Base-by-base conservation (phyloP, 148 eudicot genomes). In the Chenopodium formosanum region DNA sequence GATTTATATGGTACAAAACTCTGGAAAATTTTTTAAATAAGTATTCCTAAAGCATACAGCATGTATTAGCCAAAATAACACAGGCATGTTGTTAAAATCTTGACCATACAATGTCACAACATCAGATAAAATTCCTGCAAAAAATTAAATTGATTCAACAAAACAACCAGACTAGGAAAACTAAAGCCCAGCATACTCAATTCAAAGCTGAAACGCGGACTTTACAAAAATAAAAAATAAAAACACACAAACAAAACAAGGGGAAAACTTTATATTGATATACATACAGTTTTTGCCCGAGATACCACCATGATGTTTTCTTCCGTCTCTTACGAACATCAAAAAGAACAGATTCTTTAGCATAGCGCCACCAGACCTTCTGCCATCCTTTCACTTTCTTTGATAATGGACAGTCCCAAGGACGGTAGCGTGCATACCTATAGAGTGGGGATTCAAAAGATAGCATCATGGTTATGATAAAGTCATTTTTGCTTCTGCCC, bases 381-480 rank as follows among this genome's bases (percentile, higher is more conserved):
- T 91, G 97, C 99, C 99, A 95, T 53, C 99, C 99, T 76, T 83
- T 77, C 32, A 29, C 85, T 87, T 88, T 91, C 82, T 82, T 85
- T 73, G 84, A 86, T 84, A 94, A 86, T 83, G 93, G 91, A 80
- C 86, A 80, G 81, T 85, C 83, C 91, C 90, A 90, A 23, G 99
- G 99, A 63, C 98, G 97, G 87, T 87, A 94, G 20, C 94, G 91
- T 7, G 98, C 97, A 85, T 95, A 94, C 80, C 99, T 95, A 85
- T 44, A 87, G 32, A 72, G 31, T 44, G 31, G 31, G 52, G 62
- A 29, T 19, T 13, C 13, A 48, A 48, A 48, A 48, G 0, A 48
- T 48, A 48, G 52, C 52, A 48, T 22, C 16, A 77, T 9, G 25
- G 23, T 16, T 34, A 44, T 50, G 34, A 67, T 34, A 23, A 37